Base-by-base conservation (phyloP, 768 basidiomycete genomes). In the Rhizopogon roseolus region DNA sequence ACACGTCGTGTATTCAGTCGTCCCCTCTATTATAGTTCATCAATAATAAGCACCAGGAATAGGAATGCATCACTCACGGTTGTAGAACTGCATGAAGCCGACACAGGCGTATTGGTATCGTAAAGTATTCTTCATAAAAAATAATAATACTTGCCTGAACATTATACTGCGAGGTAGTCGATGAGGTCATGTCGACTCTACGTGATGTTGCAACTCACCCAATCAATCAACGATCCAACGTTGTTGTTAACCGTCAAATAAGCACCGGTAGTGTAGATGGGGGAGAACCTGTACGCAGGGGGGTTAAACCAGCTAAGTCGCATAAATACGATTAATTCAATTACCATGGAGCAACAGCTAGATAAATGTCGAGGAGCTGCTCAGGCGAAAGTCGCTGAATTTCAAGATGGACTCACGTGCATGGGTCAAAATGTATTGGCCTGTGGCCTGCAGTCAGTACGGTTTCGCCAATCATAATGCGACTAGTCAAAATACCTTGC, bases 151-250 rank as follows among this genome's bases (percentile, higher is more conserved):
- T 36, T 39, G 41, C 50, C 38, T 60, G 60, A 39, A 57, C 10
- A 29, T 62, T 62, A 42, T 62, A 62, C 60, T 57, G 25, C 27
- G 22, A 49, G n/a, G 9, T 25, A 4, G 19, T 1, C 8, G 22
- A 22, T 48, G 32, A 48, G 45, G n/a, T 22, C 19, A 48, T 14
- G 19, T 22, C 22, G 10, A 2, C 22, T 19, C 34, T 9, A 22
- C 19, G 16, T 22, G 14, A 22, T 48, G 16, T 34, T 36, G 4
- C 9, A 14, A 48, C 45, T 58, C 39, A 76, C 75, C 73, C 74
- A 78, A 55, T 78, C 77, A 28, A 78, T 78, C 53, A 76, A 48
- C 52, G 59, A 67, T 25, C 76, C 76, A 32, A 77, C 76, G 9
- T 61, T 61, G 49, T 59, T 53, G 66, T 75, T 59, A 25, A 71